Evolutionary conservation across 2,329 filamentous ascomycete species (phyloP), one percentile per base, ranked within the genome.

Genomic region (Diaporthe sp.): DNA sequence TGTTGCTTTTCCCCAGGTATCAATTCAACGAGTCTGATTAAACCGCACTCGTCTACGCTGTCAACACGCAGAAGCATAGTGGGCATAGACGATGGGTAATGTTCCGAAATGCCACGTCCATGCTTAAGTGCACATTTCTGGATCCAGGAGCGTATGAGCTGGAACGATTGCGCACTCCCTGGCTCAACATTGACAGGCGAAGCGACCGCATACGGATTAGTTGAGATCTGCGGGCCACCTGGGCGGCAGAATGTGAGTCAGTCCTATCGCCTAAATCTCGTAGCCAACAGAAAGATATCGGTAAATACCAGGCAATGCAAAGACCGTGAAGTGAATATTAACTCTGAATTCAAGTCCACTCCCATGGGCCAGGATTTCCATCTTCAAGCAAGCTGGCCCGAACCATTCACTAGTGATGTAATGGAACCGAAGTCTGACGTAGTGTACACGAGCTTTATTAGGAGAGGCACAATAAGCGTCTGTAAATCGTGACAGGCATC

Each of bases 11-110:
- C 22, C 12, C 47, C 47, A 13, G n/a, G 3, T 10, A 4, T 25
- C 22, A 27, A 4, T 12, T 51, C 22, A 13, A 51, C 12, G 47
- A 51, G 47, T 51, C 17, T 51, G 10, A 51, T 13, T 27, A 2
- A 51, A 1, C 4, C 22, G 12, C 10, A 25, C 6, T 27, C 7
- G 10, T 27, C n/a, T 0, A n/a, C 47, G 0, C 2, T 13, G n/a
- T 51, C 17, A 13, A 51, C 10, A 1, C 6, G 25, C 12, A 51
- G 12, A 51, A 51, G 47, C 47, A 51, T 12, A 4, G 17, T 27
- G 3, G 47, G 47, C 47, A 51, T 51, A 4, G 7, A 51, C 10
- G 22, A 25, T 25, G 47, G n/a, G 9, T 25, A 0, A 19, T n/a
- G 9, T n/a, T 25, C 22, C 25, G 5, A 25, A 13, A 13, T 17